Percentiles rank a stretch among this genome's conserved stretches.
These are phyloP conservation scores for Rhynchosporium graminicola DNA, from an alignment of 2,329 filamentous ascomycete species.

Conservation along the genomic window DNA sequence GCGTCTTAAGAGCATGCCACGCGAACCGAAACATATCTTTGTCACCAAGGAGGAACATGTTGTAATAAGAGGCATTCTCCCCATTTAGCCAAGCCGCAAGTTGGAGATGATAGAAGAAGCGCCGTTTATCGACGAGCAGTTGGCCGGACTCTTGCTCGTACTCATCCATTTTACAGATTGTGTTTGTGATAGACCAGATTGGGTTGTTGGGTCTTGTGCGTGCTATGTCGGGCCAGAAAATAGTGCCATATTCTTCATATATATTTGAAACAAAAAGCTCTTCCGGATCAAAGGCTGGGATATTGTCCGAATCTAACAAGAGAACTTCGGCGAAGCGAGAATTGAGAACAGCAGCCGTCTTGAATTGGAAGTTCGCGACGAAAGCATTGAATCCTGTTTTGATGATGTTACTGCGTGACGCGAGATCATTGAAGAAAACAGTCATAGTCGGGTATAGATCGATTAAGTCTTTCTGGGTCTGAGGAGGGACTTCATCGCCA, in stretches of 20 bases:
- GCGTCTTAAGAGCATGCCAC: conserved; percentile 21
- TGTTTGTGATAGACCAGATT: conserved; percentile 42
- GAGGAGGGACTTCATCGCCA: conserved; percentile 13
- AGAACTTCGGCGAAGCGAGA: conserved; percentile 42
- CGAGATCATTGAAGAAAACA: conserved; percentile 19
- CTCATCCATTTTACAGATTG: conserved; percentile 41
- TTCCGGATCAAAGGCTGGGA: conserved; percentile 40
- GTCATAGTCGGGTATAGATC: conserved; percentile 8
- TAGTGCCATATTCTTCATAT: conserved; percentile 37
- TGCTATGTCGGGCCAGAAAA: conserved; percentile 44
- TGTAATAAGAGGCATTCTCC: conserved; percentile 34
- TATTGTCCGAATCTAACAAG: conserved; percentile 43
- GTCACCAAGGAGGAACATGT: conserved; percentile 41
- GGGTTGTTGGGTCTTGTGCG: conserved; percentile 37
- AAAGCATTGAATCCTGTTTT: conserved; percentile 14
- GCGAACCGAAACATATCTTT: conserved; percentile 39
- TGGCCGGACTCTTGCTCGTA: conserved; percentile 43
- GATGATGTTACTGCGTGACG: conserved; percentile 10
- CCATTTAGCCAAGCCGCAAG: conserved; percentile 42
- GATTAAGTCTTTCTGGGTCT: conserved; percentile 8
- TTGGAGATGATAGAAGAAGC: conserved; percentile 44
- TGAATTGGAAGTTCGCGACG: conserved; percentile 38
- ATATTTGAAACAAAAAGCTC: conserved; percentile 36
- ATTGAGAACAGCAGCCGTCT: conserved; percentile 42
- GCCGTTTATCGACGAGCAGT: conserved; percentile 42